Percentiles rank a stretch among this genome's conserved stretches.
Conservation (phyloP, 768 basidiomycete species). For the Leccinellum albellum region DNA sequence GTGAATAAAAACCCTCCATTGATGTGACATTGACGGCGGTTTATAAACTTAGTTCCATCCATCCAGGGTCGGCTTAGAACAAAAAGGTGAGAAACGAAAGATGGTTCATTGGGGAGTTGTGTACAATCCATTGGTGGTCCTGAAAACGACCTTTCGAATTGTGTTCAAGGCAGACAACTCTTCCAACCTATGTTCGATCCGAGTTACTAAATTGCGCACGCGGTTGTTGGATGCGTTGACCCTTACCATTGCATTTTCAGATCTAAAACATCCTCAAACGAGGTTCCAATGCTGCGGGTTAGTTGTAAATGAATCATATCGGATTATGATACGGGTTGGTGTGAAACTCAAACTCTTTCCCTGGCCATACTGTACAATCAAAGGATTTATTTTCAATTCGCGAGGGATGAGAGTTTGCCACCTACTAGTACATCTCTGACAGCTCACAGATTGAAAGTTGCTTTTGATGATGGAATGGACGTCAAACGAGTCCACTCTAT, state of each 20-base stretch:
- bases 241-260: not conserved
- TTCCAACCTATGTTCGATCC: not conserved
- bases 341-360: no score
- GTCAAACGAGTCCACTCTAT: no score
- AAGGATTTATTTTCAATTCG: no score
- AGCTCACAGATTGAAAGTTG: no score
- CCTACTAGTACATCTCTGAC: no score
- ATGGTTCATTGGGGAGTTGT: no score
- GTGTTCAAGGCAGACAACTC: not conserved
- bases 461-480: no score
- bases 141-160: not conserved
- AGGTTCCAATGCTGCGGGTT: constrained; percentile 35
- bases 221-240: not conserved
- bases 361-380: no score
- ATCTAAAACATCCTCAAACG: constrained; percentile 36
- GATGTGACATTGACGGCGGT: not conserved
- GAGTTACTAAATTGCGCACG: not conserved
- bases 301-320: constrained; percentile 28
- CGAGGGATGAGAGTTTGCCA: no score
- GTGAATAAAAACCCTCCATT: not conserved
- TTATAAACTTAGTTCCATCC: not conserved
- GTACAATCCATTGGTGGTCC: not conserved
- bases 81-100: not conserved
- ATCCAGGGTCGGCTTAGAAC: constrained; percentile 7
- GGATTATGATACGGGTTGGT: constrained; percentile 21